A percentile compares a stretch with the other conserved stretches of the same genome.
Conservation (phyloP, 108 stramenopile species). For the Licmophora abbreviata region DNA sequence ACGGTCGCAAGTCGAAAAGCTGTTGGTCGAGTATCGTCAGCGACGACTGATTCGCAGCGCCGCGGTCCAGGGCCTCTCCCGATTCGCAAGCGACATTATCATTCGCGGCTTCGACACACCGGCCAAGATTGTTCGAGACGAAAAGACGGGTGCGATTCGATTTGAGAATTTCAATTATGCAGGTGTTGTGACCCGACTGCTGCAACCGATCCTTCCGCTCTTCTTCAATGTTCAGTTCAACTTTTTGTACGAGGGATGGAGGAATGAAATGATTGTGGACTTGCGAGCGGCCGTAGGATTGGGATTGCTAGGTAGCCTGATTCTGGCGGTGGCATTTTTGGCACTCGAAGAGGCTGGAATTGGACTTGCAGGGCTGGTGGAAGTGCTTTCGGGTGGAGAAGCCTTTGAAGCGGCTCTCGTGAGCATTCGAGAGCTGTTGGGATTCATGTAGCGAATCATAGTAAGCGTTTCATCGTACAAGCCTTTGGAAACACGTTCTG, state of each 20-base stretch:
- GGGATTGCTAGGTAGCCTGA: slow-evolving; percentile 24
- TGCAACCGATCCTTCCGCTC: slow-evolving; percentile 70
- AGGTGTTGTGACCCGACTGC: slow-evolving; percentile 59
- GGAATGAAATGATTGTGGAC: slow-evolving; percentile 32
- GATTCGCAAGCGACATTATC: slow-evolving; percentile 70
- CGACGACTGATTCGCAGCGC: slow-evolving; percentile 59
- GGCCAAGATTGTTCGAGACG: slow-evolving; percentile 37
- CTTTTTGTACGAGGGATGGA: slow-evolving; percentile 71
- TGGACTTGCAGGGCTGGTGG: slow-evolving; percentile 16
- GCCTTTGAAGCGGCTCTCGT: slow-evolving; percentile 8
- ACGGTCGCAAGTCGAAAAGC: slow-evolving; percentile 22
- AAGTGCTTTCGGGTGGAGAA: slow-evolving; percentile 31
- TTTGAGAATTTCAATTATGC: slow-evolving; percentile 72
- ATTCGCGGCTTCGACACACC: slow-evolving; percentile 72
- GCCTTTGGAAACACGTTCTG: no score
- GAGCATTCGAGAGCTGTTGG: slow-evolving; percentile 4
- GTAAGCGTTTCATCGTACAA: no score
- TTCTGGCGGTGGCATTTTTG: slow-evolving; percentile 17
- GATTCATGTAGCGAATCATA: no score
- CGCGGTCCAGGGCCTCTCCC: slow-evolving; percentile 57
- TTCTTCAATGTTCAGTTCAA: slow-evolving; percentile 77
- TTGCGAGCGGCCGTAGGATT: slow-evolving; percentile 16
- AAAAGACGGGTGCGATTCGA: slow-evolving; percentile 17
- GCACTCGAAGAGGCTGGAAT: slow-evolving; percentile 29
- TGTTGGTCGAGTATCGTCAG: slow-evolving; percentile 29